A percentile compares a stretch with the other conserved stretches of the same genome.
phyloP scores from a whole-genome alignment of 345 rosid species.

The Raphanus raphanistrum region DNA sequence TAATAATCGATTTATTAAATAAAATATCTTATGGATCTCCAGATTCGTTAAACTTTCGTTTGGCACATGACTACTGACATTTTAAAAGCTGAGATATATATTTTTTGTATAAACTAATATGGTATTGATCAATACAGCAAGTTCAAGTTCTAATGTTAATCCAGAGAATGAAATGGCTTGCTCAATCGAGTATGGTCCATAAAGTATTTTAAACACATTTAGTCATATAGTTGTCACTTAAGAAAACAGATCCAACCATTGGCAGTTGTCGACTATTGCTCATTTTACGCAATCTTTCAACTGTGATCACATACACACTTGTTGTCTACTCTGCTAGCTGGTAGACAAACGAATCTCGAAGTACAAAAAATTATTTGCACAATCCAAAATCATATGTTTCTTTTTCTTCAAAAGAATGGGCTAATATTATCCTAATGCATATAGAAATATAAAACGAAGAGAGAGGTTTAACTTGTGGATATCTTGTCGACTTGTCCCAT shows the following conservation, averaged over 20 bases:
- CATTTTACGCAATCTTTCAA: conserved; percentile 15
- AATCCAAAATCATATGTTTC: no score
- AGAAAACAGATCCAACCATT: conserved; percentile 15
- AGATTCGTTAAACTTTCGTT: background rate
- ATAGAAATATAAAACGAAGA: no score
- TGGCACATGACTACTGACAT: background rate
- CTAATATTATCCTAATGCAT: no score
- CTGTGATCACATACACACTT: background rate
- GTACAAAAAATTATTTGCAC: no score
- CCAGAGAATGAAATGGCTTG: background rate
- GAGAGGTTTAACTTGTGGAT: no score
- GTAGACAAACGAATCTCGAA: no score
- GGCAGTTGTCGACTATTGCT: background rate
- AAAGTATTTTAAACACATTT: background rate
- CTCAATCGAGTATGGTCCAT: background rate
- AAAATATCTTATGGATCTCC: background rate
- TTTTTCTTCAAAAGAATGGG: no score
- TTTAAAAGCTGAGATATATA: background rate
- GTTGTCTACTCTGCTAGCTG: no score
- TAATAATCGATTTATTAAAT: background rate
- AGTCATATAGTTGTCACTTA: background rate
- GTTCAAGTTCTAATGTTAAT: background rate
- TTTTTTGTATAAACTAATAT: background rate
- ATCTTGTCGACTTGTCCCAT: no score
- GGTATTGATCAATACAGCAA: background rate